Conservation (phyloP, 2,329 filamentous ascomycete species). For the Pezicula radicicola region DNA sequence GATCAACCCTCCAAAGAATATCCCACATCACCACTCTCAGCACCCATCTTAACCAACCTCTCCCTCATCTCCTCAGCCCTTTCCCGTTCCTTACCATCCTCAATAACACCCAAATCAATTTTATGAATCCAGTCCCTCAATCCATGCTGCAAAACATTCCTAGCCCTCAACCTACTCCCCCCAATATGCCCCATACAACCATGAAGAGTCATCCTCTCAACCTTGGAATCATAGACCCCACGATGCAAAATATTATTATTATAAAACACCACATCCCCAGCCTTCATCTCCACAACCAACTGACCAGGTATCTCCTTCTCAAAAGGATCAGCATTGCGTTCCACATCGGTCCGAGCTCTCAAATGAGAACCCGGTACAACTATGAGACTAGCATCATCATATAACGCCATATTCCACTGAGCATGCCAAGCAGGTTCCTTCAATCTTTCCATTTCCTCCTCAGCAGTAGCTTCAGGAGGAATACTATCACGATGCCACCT, state of each 20-base stretch:
- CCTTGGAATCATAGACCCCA: slow-evolving; percentile 57
- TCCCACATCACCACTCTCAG: slow-evolving; percentile 57
- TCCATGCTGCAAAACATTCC: slow-evolving; percentile 75
- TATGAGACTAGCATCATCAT: slow-evolving; percentile 69
- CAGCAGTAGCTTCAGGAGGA: slow-evolving; percentile 56
- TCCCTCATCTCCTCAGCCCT: slow-evolving; percentile 63
- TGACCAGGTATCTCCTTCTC: slow-evolving; percentile 60
- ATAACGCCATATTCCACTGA: slow-evolving; percentile 85
- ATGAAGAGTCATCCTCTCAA: slow-evolving; percentile 69
- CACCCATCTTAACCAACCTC: slow-evolving; percentile 60
- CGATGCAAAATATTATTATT: slow-evolving; percentile 85
- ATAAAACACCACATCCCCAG: slow-evolving; percentile 84
- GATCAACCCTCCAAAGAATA: slow-evolving; percentile 55
- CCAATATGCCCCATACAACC: slow-evolving; percentile 64
- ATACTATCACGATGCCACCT: slow-evolving; percentile 88
- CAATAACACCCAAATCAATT: slow-evolving; percentile 48
- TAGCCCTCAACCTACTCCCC: slow-evolving; percentile 54
- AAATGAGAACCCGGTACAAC: slow-evolving; percentile 75
- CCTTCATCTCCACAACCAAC: slow-evolving; percentile 60
- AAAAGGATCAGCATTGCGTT: slow-evolving; percentile 66
- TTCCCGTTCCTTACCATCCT: slow-evolving; percentile 35
- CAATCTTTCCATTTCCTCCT: slow-evolving; percentile 65
- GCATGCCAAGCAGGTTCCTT: slow-evolving; percentile 65
- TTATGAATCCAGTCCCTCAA: slow-evolving; percentile 62
- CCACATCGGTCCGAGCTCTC: slow-evolving; percentile 65